Base-by-base conservation (phyloP, 148 eudicot species). In the Silene uniflora region DNA sequence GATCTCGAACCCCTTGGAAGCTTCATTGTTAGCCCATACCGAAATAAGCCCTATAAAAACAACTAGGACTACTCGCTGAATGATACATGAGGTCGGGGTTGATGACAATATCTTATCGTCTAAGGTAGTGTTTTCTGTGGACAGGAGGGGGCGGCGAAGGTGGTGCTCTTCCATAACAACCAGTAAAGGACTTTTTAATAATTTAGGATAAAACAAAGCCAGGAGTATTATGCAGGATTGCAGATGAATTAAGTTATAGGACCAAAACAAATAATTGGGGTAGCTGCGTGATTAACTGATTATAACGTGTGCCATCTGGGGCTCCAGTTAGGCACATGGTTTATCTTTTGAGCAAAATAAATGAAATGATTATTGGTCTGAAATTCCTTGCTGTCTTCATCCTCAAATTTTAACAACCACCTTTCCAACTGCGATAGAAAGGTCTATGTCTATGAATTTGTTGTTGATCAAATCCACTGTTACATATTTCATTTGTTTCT, bases 1-100 rank as follows among this genome's bases (percentile, higher is more conserved):
- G 77, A 91, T 80, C 5, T 65, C 64, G 68, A 86, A 88, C 14
- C 90, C 90, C 82, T 85, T 91, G 23, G 93, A 86, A 58, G 91
- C 91, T 76, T 89, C 89, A 10, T 84, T 79, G 79, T 81, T 86
- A 7, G 97, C 93, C 91, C 90, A 89, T n/a, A 82, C 0, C 2
- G 93, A 85, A 44, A 91, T 42, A 44, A 67, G 23, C 29, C 81
- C 91, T 7, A 88, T 68, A 1, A 80, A 25, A 27, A 78, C 1
- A 58, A 91, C 46, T 0, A 71, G 71, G 63, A 73, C n/a, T 7
- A 89, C 39, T 10, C 93, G 87, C 21, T 77, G 19, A 25, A 60
- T 17, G 24, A 91, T 79, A 16, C 67, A 46, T 0, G 75, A 77
- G 69, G 61, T 69, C 62, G 77, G 8, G 21, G 35, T 71, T 7